Evolutionary conservation across 2,329 filamentous ascomycete genomes (phyloP), one percentile per base, ranked within the genome.

Genomic region (Podosphaera fusca): DNA sequence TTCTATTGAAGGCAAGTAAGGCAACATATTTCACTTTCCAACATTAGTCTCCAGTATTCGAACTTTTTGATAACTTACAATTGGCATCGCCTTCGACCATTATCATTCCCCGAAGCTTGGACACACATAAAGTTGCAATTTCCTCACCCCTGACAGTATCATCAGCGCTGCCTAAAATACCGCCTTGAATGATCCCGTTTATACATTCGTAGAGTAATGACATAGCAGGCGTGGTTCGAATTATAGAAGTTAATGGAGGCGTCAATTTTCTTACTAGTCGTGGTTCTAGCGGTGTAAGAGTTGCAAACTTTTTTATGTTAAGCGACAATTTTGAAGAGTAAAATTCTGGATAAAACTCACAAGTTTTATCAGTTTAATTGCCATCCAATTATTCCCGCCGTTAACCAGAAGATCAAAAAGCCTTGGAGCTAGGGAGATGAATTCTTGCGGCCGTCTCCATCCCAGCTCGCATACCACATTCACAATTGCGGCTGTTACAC

Each of bases 311-410:
- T 1, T 69, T 52, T 67, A 70, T 36, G 52, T 65, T 45, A 64
- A 52, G 42, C 87, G 74, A 94, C 94, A 80, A 88, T 66, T 0
- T 4, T 12, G n/a, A 14, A 2, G 1, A 36, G 33, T 68, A 35
- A 68, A 36, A 3, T 70, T 59, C 56, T 30, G 21, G 21, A 8
- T 30, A 12, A 35, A 42, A 72, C 79, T 63, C 69, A 90, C 87
- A 61, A 98, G 77, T 71, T 98, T 98, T 69, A 98, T 96, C 60
- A 98, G 80, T 69, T 98, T 98, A 68, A 98, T 98, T 59, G 89
- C 89, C 90, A 98, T 96, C 92, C 92, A 98, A 70, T 98, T 98
- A 70, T 98, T 96, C 42, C 85, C 85, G 57, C 88, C 84, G 59
- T 94, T 85, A 10, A 95, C 89, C 33, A 98, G 73, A 21, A 98